Evolutionary conservation across 2,329 filamentous ascomycete genomes (phyloP).

Genomic region (Fusarium fracticaudum): DNA sequence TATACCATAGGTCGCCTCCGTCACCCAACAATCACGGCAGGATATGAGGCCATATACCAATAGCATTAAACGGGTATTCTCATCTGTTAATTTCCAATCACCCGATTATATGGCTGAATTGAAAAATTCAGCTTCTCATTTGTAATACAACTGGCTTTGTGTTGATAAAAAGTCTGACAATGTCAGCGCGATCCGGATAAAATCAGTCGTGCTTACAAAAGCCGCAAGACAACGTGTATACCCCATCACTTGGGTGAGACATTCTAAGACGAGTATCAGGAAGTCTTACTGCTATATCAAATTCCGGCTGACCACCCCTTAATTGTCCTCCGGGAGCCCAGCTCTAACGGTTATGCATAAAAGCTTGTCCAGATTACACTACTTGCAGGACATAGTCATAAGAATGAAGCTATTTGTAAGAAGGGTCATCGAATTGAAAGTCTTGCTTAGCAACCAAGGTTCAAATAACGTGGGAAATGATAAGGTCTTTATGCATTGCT

Average conservation of each 20-base stretch:
- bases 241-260: not conserved
- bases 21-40: accelerated
- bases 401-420: not conserved
- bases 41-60: accelerated
- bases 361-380: too few relatives aligned
- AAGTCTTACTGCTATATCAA: not conserved
- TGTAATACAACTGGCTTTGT: not conserved
- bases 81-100: accelerated
- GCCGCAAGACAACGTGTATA: not conserved
- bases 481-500: not conserved
- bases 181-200: not conserved
- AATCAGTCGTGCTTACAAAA: not conserved
- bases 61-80: accelerated
- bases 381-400: too few relatives aligned
- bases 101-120: too few relatives aligned
- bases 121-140: accelerated
- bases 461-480: not conserved
- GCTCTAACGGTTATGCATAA: not conserved
- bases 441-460: not conserved
- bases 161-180: not conserved
- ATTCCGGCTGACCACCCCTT: not conserved
- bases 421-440: too few relatives aligned
- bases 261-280: too few relatives aligned
- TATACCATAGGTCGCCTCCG: accelerated
- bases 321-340: accelerated